A percentile compares a stretch with the other conserved stretches of the same genome.
Evolutionary conservation across 345 rosid genomes (phyloP).

Genomic region (Ceriops decandra): DNA sequence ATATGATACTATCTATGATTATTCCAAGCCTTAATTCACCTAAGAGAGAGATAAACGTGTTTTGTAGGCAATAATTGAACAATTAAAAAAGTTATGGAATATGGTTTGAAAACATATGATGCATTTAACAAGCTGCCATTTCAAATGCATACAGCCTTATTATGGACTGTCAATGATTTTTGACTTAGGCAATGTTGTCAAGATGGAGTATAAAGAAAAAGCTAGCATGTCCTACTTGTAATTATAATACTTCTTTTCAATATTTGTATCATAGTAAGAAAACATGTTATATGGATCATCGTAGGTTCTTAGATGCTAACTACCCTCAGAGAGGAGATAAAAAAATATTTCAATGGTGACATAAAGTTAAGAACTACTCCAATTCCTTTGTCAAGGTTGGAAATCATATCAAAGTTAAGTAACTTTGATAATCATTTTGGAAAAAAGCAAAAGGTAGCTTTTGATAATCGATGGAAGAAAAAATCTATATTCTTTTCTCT

Average conservation of each 20-base stretch:
- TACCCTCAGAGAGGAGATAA: background rate
- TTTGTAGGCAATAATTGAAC: too few species aligned
- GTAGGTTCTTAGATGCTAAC: background rate
- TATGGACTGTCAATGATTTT: background rate
- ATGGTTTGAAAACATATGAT: too few species aligned
- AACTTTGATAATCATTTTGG: background rate
- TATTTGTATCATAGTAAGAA: background rate
- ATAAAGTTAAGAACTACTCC: background rate
- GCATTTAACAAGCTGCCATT: too few species aligned
- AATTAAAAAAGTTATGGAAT: too few species aligned
- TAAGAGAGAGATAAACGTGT: too few species aligned
- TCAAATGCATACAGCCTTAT: background rate
- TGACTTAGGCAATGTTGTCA: background rate
- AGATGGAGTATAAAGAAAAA: background rate
- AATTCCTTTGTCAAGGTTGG: background rate
- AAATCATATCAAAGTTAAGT: background rate
- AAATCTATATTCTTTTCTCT: background rate
- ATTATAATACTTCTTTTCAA: background rate
- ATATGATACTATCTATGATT: too few species aligned
- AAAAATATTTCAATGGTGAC: background rate
- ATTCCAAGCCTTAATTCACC: too few species aligned
- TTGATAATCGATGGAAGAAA: background rate
- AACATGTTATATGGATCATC: constrained; percentile 10
- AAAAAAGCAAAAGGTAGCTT: too few species aligned
- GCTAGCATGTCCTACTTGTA: constrained; percentile 2